A percentile compares a stretch with the other conserved stretches of the same genome.
Conservation (phyloP, 1,284 basidiomycete genomes). For the Stereum hirsutum region DNA sequence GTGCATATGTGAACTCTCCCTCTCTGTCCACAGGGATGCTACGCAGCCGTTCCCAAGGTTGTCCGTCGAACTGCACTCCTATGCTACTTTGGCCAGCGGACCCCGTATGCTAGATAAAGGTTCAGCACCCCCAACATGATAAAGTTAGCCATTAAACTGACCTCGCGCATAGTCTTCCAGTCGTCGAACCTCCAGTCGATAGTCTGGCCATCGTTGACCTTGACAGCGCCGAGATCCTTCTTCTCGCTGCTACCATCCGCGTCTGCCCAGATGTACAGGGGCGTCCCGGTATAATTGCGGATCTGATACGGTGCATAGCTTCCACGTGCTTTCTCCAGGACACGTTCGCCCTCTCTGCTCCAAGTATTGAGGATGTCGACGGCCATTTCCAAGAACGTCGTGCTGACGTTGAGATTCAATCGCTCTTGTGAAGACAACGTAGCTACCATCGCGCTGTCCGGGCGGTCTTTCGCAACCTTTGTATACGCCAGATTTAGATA, state of each 20-base stretch:
- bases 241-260: conserved; percentile 39
- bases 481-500: not conserved
- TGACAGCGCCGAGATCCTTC: conserved; percentile 38
- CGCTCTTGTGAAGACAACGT: conserved; percentile 74
- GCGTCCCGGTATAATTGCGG: conserved; percentile 83
- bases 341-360: conserved; percentile 64
- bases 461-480: conserved; percentile 46
- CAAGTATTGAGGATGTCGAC: conserved; percentile 69
- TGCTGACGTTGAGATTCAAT: conserved; percentile 88
- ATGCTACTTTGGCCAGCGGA: conserved; percentile 72
- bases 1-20: conserved; percentile 84
- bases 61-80: conserved; percentile 78
- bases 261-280: conserved; percentile 80
- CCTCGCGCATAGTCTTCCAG: conserved; percentile 92
- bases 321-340: conserved; percentile 70
- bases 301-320: conserved; percentile 92
- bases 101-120: conserved; percentile 59
- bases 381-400: conserved; percentile 85
- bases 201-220: conserved; percentile 65
- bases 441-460: conserved; percentile 48
- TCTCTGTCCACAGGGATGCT: conserved; percentile 91
- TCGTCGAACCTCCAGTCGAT: conserved; percentile 98
- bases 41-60: conserved; percentile 86
- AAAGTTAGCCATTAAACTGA: conserved; percentile 22
- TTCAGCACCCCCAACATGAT: not conserved